Conservation (phyloP, 2,329 filamentous ascomycete species). For the Tetracladium maxilliforme region DNA sequence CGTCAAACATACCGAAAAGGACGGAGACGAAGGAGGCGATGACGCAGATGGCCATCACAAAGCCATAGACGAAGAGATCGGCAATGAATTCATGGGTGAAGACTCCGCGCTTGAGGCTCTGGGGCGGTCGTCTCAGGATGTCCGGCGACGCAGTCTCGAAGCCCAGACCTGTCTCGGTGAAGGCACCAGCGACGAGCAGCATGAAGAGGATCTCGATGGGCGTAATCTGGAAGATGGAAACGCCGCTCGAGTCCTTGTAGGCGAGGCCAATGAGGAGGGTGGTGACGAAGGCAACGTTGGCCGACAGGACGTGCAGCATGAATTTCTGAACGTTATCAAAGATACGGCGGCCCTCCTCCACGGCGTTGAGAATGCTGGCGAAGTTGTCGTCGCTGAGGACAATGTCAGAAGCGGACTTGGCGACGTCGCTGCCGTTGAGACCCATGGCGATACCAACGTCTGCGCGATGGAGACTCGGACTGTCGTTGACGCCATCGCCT, state of each 20-base stretch:
- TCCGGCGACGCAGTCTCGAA: constrained; percentile 56
- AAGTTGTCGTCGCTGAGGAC: constrained; percentile 83
- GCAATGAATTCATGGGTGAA: constrained; percentile 50
- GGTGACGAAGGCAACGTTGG: constrained; percentile 57
- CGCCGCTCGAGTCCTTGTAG: constrained; percentile 43
- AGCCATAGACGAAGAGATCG: constrained; percentile 53
- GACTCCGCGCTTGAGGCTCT: constrained; percentile 41
- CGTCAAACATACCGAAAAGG: constrained; percentile 36
- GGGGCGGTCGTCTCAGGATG: constrained; percentile 51
- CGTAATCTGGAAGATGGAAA: constrained; percentile 56
- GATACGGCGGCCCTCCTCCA: constrained; percentile 54
- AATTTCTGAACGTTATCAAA: constrained; percentile 66
- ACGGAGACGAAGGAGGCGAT: constrained; percentile 46
- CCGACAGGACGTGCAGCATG: constrained; percentile 51
- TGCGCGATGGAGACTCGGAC: constrained; percentile 55
- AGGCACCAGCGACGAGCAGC: constrained; percentile 58
- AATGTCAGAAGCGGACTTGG: constrained; percentile 75
- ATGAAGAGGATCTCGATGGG: constrained; percentile 66
- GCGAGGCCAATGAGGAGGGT: constrained; percentile 53
- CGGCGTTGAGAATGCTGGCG: constrained; percentile 61
- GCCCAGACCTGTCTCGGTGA: constrained; percentile 57
- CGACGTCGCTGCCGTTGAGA: constrained; percentile 54
- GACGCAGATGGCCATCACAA: constrained; percentile 46
- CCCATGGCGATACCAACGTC: constrained; percentile 70
- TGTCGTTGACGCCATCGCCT: constrained; percentile 63